These are phyloP conservation scores for Diplodia corticola DNA, from an alignment of 2,329 filamentous ascomycete genomes.

Conservation along the genomic window DNA sequence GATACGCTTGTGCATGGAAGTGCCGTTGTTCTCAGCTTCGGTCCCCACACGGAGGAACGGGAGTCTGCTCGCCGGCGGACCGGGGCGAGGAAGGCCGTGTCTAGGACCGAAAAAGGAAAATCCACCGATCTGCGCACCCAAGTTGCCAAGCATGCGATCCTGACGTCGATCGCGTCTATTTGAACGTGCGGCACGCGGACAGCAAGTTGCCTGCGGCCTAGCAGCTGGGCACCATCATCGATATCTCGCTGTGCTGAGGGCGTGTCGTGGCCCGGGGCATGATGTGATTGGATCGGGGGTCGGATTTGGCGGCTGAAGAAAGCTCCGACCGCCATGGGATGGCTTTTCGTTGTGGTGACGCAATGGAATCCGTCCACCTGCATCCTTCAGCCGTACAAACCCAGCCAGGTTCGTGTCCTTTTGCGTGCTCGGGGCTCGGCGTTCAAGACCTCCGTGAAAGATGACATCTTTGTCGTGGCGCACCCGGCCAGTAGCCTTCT, in stretches of 20 bases:
- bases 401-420: background rate
- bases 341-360: slow-evolving; percentile 10
- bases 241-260: background rate
- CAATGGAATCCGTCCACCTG: slow-evolving; percentile 1
- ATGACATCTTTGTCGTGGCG: slow-evolving; percentile 8
- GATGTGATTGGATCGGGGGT: background rate
- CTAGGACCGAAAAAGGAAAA: background rate
- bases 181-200: slow-evolving; percentile 1
- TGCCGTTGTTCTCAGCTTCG: background rate
- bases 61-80: background rate
- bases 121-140: background rate
- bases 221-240: slow-evolving; percentile 15
- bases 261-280: background rate
- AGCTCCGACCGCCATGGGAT: background rate
- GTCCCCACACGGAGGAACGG: slow-evolving; percentile 4
- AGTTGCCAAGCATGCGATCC: slow-evolving; percentile 4
- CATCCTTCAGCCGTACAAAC: background rate
- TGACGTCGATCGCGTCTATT: slow-evolving; percentile 12
- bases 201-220: background rate
- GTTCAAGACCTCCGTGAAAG: background rate
- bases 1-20: background rate
- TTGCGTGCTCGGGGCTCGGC: slow-evolving; percentile 6
- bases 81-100: background rate
- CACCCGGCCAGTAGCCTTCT: background rate
- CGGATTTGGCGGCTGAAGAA: background rate